phyloP scores from a whole-genome alignment of 2,329 filamentous ascomycete genomes.

The Aspergillus carbonarius region DNA sequence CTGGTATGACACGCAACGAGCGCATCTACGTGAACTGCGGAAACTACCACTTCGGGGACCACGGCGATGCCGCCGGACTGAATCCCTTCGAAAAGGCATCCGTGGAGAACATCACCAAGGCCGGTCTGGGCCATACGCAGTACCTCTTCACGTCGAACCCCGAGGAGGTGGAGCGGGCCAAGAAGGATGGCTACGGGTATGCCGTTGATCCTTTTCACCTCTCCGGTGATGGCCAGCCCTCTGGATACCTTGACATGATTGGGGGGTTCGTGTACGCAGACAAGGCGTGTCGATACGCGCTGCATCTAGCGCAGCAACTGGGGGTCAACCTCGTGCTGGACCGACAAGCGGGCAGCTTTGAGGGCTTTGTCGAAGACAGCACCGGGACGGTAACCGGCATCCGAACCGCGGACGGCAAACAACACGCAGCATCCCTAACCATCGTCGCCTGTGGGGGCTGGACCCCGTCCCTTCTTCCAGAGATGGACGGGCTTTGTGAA shows the following conservation, averaged over 20 bases:
- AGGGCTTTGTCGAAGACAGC: background rate
- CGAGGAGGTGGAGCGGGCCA: conserved; percentile 28
- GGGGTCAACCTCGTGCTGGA: conserved; percentile 48
- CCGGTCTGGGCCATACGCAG: conserved; percentile 37
- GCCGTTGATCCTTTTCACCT: conserved; percentile 41
- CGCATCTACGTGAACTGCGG: conserved; percentile 43
- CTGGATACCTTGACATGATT: conserved; percentile 48
- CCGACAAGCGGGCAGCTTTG: conserved; percentile 16
- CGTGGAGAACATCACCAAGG: conserved; percentile 37
- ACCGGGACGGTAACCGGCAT: conserved; percentile 36
- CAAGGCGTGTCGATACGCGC: conserved; percentile 48
- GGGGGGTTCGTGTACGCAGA: conserved; percentile 50
- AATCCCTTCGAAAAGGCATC: conserved; percentile 38
- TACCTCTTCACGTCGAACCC: conserved; percentile 31
- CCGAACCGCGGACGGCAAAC: conserved; percentile 37
- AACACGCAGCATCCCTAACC: conserved; percentile 34
- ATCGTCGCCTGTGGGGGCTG: conserved; percentile 48
- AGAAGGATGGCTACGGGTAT: conserved; percentile 27
- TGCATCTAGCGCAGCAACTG: conserved; percentile 42
- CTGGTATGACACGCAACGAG: conserved; percentile 39
- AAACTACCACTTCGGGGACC: conserved; percentile 20
- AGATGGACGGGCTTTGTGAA: conserved; percentile 47
- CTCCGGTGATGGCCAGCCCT: conserved; percentile 22
- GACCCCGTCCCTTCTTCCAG: conserved; percentile 45
- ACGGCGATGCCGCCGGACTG: background rate